Base-by-base conservation (phyloP, 768 basidiomycete species). In the Trametes sanguinea region DNA sequence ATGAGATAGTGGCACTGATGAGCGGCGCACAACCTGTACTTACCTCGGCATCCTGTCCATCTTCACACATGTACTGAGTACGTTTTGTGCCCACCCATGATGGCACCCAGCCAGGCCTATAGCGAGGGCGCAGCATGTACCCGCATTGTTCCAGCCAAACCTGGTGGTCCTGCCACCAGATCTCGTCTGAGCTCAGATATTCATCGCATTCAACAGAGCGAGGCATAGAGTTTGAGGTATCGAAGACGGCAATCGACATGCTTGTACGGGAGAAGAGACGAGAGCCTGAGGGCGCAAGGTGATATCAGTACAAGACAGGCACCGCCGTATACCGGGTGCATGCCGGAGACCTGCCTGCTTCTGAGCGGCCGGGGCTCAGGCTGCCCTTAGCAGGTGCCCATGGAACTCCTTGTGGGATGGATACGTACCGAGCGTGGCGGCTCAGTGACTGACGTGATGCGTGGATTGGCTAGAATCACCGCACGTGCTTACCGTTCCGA, bases 261-360 rank as follows among this genome's bases (percentile, higher is more conserved):
- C 1, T 22, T 22, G 22, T 22, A 22, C 22, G 22, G 22, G 22
- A 22, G 22, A 22, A 22, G 22, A 22, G 22, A 22, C 22, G 22
- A 22, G 22, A 22, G 22, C 22, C 22, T 22, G 22, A 22, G 22
- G 22, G 22, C 22, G 22, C 22, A 22, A 22, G 22, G 22, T 22
- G 22, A 22, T 22, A 22, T 22, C 22, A 22, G 22, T 22, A 22
- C 22, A 22, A 22, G 22, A 22, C 22, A 22, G 22, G 22, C 22
- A 22, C 22, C 22, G 22, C 22, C 22, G 22, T 22, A 22, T 22
- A 22, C 22, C 22, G 22, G 22, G 22, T 22, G 13, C 6, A 29
- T 13, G 16, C 14, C 71, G 1, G 77, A 78, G 39, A 60, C 76
- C 5, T 77, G 75, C 57, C 71, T 69, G 30, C 32, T 77, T 13